Conservation (phyloP, 345 rosid species). For the Citrus maxima region DNA sequence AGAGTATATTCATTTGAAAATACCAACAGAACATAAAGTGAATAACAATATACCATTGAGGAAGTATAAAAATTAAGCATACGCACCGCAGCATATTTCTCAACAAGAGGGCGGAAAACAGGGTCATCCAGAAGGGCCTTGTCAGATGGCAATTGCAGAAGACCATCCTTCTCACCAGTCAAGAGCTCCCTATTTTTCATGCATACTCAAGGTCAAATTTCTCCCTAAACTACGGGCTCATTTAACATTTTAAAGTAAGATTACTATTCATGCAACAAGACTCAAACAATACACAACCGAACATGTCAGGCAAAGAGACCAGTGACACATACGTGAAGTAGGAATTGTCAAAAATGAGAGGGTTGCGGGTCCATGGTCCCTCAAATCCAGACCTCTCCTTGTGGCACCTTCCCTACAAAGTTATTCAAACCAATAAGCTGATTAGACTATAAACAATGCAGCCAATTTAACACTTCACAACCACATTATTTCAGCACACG, state of each 20-base stretch:
- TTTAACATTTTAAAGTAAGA: too few species aligned
- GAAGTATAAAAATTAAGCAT: not conserved
- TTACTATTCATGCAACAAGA: not conserved
- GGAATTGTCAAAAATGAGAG: slow-evolving; percentile 84
- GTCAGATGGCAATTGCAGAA: slow-evolving; percentile 75
- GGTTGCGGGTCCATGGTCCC: slow-evolving; percentile 90
- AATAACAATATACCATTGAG: not conserved
- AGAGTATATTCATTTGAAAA: not conserved
- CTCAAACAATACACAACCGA: not conserved
- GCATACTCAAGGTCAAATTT: not conserved
- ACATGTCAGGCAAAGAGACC: not conserved
- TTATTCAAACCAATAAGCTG: not conserved
- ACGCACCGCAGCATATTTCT: slow-evolving; percentile 82
- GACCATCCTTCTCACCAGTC: slow-evolving; percentile 82
- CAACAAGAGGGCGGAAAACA: slow-evolving; percentile 82
- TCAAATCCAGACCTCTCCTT: slow-evolving; percentile 97
- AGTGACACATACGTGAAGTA: slow-evolving; percentile 68
- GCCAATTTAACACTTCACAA: not conserved
- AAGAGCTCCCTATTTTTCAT: slow-evolving; percentile 60
- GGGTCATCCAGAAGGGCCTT: slow-evolving; percentile 80
- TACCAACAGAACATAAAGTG: not conserved
- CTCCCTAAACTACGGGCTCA: not conserved
- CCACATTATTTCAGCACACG: not conserved
- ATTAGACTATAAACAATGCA: not conserved
- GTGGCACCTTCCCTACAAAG: slow-evolving; percentile 82